A percentile compares a stretch with the other conserved stretches of the same genome.
Evolutionary conservation across 2,329 filamentous ascomycete species (phyloP).

Genomic region (Trichoderma atroviride): DNA sequence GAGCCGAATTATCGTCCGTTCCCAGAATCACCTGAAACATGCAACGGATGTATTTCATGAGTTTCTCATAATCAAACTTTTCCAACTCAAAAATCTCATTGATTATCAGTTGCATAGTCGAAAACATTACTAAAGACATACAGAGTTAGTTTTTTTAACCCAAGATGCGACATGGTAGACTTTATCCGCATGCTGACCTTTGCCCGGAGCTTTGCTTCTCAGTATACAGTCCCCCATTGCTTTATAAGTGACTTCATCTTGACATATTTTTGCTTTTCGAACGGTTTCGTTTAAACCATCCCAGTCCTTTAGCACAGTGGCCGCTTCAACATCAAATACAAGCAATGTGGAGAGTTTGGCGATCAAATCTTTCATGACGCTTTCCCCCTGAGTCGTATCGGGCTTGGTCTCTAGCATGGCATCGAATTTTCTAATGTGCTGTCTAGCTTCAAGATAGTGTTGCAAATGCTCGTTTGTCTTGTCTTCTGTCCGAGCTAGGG

Average conservation of each 20-base stretch:
- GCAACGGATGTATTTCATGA: constrained; percentile 78
- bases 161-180: not conserved
- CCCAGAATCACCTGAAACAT: constrained; percentile 70
- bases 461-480: constrained; percentile 55
- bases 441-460: constrained; percentile 63
- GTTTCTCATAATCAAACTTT: constrained; percentile 57
- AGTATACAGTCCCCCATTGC: constrained; percentile 69
- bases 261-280: constrained; percentile 49
- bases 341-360: constrained; percentile 68
- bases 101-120: constrained; percentile 66
- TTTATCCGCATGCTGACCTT: constrained; percentile 44
- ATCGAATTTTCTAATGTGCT: constrained; percentile 64
- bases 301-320: constrained; percentile 68
- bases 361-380: constrained; percentile 54
- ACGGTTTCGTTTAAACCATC: constrained; percentile 65
- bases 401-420: constrained; percentile 44
- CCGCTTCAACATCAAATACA: constrained; percentile 79
- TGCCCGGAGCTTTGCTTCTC: constrained; percentile 52
- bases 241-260: constrained; percentile 55
- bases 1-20: constrained; percentile 56
- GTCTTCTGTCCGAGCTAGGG: constrained; percentile 56
- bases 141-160: not conserved
- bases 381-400: constrained; percentile 44
- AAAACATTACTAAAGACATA: constrained; percentile 49
- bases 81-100: constrained; percentile 65